phyloP scores from a whole-genome alignment of 208 protist genomes.

The Eutreptiella sp. region DNA sequence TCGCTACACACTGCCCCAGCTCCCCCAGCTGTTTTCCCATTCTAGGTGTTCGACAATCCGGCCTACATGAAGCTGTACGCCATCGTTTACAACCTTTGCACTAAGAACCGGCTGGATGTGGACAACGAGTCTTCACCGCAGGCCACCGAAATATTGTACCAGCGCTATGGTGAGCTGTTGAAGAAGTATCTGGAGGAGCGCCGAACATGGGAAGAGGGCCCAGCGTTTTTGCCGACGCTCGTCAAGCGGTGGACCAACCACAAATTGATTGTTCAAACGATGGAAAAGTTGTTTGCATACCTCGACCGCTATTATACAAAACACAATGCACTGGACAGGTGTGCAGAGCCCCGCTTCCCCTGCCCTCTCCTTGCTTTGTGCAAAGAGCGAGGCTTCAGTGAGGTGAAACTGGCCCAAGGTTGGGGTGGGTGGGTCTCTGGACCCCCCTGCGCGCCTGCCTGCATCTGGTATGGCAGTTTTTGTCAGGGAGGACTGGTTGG shows the following conservation, averaged over 20 bases:
- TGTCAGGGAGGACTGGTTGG: too few relatives aligned
- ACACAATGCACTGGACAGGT: background rate
- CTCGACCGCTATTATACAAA: slow-evolving; percentile 23
- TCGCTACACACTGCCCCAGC: too few relatives aligned
- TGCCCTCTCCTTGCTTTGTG: too few relatives aligned
- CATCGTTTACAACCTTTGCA: slow-evolving; percentile 20
- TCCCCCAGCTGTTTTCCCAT: too few relatives aligned
- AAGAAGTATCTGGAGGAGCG: slow-evolving; percentile 13
- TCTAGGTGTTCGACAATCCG: background rate
- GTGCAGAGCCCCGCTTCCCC: too few relatives aligned
- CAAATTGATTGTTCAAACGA: slow-evolving; percentile 21
- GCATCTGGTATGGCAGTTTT: too few relatives aligned
- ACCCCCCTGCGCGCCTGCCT: too few relatives aligned
- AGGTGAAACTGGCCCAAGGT: too few relatives aligned
- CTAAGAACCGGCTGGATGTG: background rate
- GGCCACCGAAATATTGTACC: slow-evolving; percentile 1
- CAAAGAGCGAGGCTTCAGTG: too few relatives aligned
- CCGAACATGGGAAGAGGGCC: background rate
- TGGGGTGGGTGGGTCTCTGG: too few relatives aligned
- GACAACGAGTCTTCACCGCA: background rate
- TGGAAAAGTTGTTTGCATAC: slow-evolving; percentile 7
- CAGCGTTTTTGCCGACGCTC: background rate
- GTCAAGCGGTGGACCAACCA: slow-evolving; percentile 14
- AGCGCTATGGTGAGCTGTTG: slow-evolving; percentile 10
- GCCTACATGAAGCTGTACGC: background rate